Percentiles rank a stretch among this genome's conserved stretches.
These are phyloP conservation scores for Botrytis porri DNA, from an alignment of 2,329 filamentous ascomycete species.

Conservation along the genomic window DNA sequence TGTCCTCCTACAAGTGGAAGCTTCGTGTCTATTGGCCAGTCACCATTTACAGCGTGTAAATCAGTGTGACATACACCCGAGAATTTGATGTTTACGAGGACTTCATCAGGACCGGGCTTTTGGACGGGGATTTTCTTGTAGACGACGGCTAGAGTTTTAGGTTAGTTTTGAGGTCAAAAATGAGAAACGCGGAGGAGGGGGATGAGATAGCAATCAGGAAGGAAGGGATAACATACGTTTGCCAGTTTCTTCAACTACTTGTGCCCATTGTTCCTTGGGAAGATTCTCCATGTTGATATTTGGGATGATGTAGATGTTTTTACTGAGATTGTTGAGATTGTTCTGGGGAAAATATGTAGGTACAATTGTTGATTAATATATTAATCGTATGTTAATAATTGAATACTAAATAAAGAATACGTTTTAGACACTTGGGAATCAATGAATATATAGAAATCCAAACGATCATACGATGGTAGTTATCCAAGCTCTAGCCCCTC, in stretches of 20 bases:
- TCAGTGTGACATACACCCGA: slow-evolving; percentile 91
- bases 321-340: background rate
- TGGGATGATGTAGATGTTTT: background rate
- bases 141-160: slow-evolving; percentile 48
- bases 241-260: slow-evolving; percentile 80
- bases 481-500: background rate
- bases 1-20: slow-evolving; percentile 81
- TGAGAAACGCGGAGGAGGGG: background rate
- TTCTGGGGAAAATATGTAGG: background rate
- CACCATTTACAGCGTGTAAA: slow-evolving; percentile 76
- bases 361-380: background rate
- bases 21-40: slow-evolving; percentile 85
- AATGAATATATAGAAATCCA: background rate
- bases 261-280: slow-evolving; percentile 84
- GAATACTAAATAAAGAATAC: background rate
- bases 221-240: slow-evolving; percentile 51
- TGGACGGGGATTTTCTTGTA: slow-evolving; percentile 82
- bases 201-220: slow-evolving; percentile 14
- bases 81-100: slow-evolving; percentile 88
- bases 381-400: background rate
- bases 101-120: slow-evolving; percentile 81
- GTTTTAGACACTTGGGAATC: background rate
- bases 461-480: background rate
- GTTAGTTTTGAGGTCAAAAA: background rate
- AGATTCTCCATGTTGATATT: slow-evolving; percentile 47